Conservation (phyloP, 2,329 filamentous ascomycete genomes). For the Fusarium tricinctum region DNA sequence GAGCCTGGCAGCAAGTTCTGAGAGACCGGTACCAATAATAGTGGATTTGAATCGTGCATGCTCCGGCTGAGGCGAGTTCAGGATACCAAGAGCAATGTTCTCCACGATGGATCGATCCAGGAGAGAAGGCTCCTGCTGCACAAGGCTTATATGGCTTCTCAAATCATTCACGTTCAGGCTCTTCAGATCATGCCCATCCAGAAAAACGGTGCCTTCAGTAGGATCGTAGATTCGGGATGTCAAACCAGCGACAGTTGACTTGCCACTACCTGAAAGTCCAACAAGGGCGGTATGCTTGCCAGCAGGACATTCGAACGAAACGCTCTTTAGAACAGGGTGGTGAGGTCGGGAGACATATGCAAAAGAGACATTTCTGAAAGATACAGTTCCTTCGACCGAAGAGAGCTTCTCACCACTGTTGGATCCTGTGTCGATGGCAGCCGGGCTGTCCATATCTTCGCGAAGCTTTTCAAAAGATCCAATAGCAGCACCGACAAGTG, state of each 20-base stretch:
- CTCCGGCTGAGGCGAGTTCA: conserved; percentile 59
- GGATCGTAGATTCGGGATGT: conserved; percentile 71
- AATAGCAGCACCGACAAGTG: conserved; percentile 70
- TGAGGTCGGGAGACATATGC: conserved; percentile 61
- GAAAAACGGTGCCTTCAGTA: conserved; percentile 60
- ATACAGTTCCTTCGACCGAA: conserved; percentile 56
- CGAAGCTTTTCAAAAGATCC: conserved; percentile 70
- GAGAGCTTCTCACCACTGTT: conserved; percentile 59
- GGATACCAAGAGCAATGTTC: conserved; percentile 65
- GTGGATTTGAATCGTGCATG: conserved; percentile 59
- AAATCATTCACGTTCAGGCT: conserved; percentile 62
- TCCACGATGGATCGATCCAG: conserved; percentile 63
- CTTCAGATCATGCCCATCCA: conserved; percentile 64
- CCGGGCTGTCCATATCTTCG: conserved; percentile 68
- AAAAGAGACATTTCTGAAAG: conserved; percentile 61
- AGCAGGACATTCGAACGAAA: conserved; percentile 63
- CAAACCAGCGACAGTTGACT: conserved; percentile 69
- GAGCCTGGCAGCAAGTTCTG: conserved; percentile 65
- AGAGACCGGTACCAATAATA: conserved; percentile 64
- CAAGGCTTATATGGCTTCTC: conserved; percentile 59
- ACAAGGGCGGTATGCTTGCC: conserved; percentile 69
- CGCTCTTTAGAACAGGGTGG: conserved; percentile 58
- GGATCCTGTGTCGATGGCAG: conserved; percentile 60
- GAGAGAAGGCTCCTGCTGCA: conserved; percentile 62
- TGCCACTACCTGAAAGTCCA: conserved; percentile 70